These are phyloP conservation scores for Epichloe gansuensis DNA, from an alignment of 2,329 filamentous ascomycete species.

Conservation along the genomic window DNA sequence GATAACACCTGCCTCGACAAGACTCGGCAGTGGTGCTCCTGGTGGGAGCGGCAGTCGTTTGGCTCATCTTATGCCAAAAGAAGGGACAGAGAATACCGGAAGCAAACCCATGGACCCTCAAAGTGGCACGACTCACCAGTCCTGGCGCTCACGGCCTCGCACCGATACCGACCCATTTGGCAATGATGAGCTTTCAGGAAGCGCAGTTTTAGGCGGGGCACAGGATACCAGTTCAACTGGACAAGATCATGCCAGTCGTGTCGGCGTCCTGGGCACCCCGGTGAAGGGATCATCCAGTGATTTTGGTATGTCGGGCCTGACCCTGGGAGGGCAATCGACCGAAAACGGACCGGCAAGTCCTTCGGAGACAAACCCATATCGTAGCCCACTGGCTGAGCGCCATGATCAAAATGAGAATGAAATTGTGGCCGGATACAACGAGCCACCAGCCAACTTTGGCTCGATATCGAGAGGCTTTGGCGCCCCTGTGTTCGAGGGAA, in stretches of 20 bases:
- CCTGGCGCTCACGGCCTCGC: constrained; percentile 48
- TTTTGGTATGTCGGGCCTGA: constrained; percentile 51
- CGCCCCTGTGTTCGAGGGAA: constrained; percentile 48
- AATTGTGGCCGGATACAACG: constrained; percentile 27
- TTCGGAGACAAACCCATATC: constrained; percentile 91
- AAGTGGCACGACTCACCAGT: constrained; percentile 26
- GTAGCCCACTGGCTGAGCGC: constrained; percentile 72
- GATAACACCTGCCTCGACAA: constrained; percentile 44
- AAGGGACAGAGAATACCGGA: constrained; percentile 53
- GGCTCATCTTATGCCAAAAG: constrained; percentile 73
- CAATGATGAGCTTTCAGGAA: constrained; percentile 53
- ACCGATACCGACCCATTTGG: constrained; percentile 69
- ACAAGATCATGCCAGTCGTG: constrained; percentile 19
- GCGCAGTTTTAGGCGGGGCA: constrained; percentile 62
- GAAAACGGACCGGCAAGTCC: constrained; percentile 69
- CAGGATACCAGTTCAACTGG: constrained; percentile 49
- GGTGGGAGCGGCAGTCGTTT: constrained; percentile 76
- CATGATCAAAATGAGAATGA: constrained; percentile 53
- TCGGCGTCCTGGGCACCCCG: constrained; percentile 39
- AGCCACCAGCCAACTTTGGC: constrained; percentile 39
- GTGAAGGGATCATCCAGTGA: constrained; percentile 43
- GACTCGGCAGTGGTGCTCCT: constrained; percentile 49
- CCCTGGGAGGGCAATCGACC: constrained; percentile 44
- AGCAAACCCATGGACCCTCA: constrained; percentile 38
- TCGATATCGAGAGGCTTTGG: constrained; percentile 39